Evolutionary conservation across 1,284 basidiomycete genomes (phyloP).

Genomic region (Apiotrichum montevideense): DNA sequence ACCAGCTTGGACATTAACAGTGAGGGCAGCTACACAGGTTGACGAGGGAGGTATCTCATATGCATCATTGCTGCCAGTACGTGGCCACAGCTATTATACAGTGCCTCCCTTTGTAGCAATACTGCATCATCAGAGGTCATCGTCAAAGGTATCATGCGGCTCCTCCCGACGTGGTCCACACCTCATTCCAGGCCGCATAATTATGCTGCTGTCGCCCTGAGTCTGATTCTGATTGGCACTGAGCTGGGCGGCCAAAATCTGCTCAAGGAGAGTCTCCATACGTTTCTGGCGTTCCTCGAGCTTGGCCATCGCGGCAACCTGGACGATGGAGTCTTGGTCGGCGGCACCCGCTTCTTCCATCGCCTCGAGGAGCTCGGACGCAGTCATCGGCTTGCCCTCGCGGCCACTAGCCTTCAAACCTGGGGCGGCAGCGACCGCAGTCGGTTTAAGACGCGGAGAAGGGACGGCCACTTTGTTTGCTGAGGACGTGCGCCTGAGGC

Average conservation of each 20-base stretch:
- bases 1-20: no score
- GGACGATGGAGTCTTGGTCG: slow-evolving; percentile 7
- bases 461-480: background rate
- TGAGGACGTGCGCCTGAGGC: background rate
- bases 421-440: background rate
- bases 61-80: no score
- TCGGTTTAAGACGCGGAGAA: slow-evolving; percentile 1
- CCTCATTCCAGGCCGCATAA: background rate
- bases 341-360: slow-evolving; percentile 4
- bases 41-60: no score
- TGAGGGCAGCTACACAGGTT: no score
- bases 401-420: background rate
- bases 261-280: slow-evolving; percentile 39
- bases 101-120: no score
- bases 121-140: background rate
- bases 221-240: no score
- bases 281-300: slow-evolving; percentile 39
- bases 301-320: slow-evolving; percentile 33
- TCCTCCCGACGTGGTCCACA: background rate
- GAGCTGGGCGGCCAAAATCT: slow-evolving; percentile 2
- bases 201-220: no score
- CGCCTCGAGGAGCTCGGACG: slow-evolving; percentile 15
- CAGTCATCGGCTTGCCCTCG: slow-evolving; percentile 11
- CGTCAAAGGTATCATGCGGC: slow-evolving; percentile 9
- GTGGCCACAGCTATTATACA: no score